Percentiles rank a stretch among this genome's conserved stretches.
phyloP scores from a whole-genome alignment of 176 grass and related monocot genomes.

The Lolium perenne region DNA sequence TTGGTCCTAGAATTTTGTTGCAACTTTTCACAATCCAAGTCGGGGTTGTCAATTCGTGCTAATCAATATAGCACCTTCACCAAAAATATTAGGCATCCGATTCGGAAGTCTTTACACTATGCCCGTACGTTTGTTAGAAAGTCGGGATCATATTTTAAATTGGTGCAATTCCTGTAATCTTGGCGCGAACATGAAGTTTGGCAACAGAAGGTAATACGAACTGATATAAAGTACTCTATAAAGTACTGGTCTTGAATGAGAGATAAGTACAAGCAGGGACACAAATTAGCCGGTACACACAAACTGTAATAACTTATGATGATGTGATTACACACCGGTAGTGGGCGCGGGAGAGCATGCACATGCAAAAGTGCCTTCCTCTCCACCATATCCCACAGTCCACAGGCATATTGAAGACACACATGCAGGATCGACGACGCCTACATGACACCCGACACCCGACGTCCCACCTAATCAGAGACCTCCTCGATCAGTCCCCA shows the following conservation, averaged over 20 bases:
- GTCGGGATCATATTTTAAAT: slow-evolving; percentile 21
- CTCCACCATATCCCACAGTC: slow-evolving; percentile 46
- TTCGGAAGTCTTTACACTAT: neutral
- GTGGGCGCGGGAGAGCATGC: slow-evolving; percentile 51
- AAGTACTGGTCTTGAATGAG: no score
- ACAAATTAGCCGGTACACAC: no score
- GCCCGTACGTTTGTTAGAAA: neutral
- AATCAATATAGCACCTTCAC: neutral
- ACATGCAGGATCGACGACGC: neutral
- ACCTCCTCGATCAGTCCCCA: neutral
- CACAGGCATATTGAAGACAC: slow-evolving; percentile 29
- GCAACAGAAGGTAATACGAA: no score
- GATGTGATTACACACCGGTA: slow-evolving; percentile 40
- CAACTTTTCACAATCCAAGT: no score
- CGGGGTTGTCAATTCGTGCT: neutral
- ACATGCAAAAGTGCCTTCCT: slow-evolving; percentile 38
- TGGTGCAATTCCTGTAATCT: neutral
- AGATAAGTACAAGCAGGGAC: no score
- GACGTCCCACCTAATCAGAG: slow-evolving; percentile 9
- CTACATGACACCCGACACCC: slow-evolving; percentile 17
- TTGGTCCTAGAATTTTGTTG: no score
- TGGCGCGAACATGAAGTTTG: no score
- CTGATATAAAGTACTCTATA: no score
- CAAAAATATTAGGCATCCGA: neutral
- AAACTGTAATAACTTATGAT: neutral